phyloP scores from a whole-genome alignment of 1,284 basidiomycete genomes.

The Moesziomyces aphidis region DNA sequence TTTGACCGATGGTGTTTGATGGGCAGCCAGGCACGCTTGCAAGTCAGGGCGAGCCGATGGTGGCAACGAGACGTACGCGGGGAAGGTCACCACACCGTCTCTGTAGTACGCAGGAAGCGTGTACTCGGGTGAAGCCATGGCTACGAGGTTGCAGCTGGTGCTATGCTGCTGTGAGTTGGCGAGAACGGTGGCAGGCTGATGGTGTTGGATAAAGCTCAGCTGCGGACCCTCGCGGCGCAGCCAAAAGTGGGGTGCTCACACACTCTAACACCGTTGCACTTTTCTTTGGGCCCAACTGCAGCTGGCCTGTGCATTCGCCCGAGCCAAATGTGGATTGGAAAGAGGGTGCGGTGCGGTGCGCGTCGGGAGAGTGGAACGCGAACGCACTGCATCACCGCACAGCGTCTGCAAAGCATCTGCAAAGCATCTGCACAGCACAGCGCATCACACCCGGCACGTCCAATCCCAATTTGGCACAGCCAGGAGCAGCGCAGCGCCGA shows the following conservation, averaged over 20 bases:
- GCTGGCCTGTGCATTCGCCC: neutral
- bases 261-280: neutral
- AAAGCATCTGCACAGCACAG: slow-evolving; percentile 6
- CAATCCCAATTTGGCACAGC: neutral
- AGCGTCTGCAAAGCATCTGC: neutral
- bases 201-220: no score
- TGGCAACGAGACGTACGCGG: slow-evolving; percentile 25
- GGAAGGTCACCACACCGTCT: slow-evolving; percentile 5
- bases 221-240: neutral
- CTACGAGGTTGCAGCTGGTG: neutral
- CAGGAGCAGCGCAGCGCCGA: no score
- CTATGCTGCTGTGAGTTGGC: neutral
- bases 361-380: no score
- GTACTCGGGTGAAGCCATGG: neutral
- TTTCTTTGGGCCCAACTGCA: neutral
- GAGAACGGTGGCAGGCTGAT: no score
- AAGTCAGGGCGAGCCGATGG: slow-evolving; percentile 10
- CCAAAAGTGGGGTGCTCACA: neutral
- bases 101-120: neutral
- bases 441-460: slow-evolving; percentile 7
- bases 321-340: neutral
- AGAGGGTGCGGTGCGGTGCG: no score
- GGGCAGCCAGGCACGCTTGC: neutral
- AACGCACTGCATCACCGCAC: no score
- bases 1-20: slow-evolving; percentile 13